These are phyloP conservation scores for Fistulinella prunicolor DNA, from an alignment of 768 basidiomycete genomes.

Conservation along the genomic window DNA sequence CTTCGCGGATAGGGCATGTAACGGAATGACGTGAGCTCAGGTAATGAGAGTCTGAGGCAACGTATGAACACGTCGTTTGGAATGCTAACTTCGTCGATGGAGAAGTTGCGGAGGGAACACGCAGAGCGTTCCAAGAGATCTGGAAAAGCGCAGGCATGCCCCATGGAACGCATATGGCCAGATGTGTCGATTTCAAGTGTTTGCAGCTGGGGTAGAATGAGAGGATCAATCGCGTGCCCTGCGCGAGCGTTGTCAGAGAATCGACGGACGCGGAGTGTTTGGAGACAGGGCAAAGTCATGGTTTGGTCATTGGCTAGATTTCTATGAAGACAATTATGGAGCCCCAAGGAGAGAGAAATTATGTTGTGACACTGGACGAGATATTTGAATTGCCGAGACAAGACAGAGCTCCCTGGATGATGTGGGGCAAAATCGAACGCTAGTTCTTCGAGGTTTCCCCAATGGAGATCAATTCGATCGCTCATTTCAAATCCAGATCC, in stretches of 20 bases:
- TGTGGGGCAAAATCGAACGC: constrained; percentile 12
- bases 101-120: constrained; percentile 9
- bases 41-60: no score
- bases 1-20: no score
- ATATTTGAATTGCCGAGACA: not conserved
- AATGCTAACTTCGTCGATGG: no score
- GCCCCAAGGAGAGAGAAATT: constrained; percentile 16
- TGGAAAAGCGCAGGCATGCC: constrained; percentile 15
- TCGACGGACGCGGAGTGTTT: constrained; percentile 17
- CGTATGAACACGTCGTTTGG: no score
- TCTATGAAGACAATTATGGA: constrained; percentile 3
- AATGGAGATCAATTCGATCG: constrained; percentile 4
- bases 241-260: not conserved
- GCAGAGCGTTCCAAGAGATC: constrained; percentile 19
- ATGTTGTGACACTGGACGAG: constrained; percentile 18
- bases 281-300: constrained; percentile 11
- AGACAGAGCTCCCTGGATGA: not conserved
- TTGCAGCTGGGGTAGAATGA: constrained; percentile 18
- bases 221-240: constrained; percentile 2
- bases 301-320: not conserved
- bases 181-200: constrained; percentile 18
- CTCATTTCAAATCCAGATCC: not conserved
- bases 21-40: no score
- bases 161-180: not conserved
- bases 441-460: constrained; percentile 13